These are phyloP conservation scores for Colletotrichum noveboracense DNA, from an alignment of 2,329 filamentous ascomycete species.

Conservation along the genomic window DNA sequence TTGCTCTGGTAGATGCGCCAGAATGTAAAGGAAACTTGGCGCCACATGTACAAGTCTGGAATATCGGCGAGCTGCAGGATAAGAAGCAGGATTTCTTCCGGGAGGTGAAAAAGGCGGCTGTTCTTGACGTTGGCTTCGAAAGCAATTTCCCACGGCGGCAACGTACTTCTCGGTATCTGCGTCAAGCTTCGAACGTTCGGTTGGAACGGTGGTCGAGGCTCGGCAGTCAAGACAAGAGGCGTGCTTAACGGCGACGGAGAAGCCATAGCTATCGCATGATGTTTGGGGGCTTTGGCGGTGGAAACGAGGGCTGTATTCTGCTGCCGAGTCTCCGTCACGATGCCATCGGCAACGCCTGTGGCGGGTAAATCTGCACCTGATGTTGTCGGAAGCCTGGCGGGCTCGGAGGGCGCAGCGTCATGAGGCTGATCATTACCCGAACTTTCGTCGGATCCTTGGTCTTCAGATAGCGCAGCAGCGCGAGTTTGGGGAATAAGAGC, in stretches of 20 bases:
- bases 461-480: too few relatives aligned
- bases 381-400: fast-evolving
- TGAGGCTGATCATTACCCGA: too few relatives aligned
- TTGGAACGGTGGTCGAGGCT: neutral
- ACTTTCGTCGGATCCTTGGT: too few relatives aligned
- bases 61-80: neutral
- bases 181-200: fast-evolving
- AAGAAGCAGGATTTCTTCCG: neutral
- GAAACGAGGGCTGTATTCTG: neutral
- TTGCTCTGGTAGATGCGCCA: neutral
- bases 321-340: fast-evolving
- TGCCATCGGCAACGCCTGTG: fast-evolving
- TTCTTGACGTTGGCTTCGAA: neutral
- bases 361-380: neutral
- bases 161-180: fast-evolving
- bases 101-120: neutral
- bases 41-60: neutral
- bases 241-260: fast-evolving
- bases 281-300: neutral
- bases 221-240: neutral
- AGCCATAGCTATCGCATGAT: neutral
- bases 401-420: fast-evolving
- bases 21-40: neutral
- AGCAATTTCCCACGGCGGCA: neutral
- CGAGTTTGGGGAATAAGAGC: neutral